A percentile compares a stretch with the other conserved stretches of the same genome.
Evolutionary conservation across 352 stramenopile genomes (phyloP).

Genomic region (Globisporangium takayamanum): DNA sequence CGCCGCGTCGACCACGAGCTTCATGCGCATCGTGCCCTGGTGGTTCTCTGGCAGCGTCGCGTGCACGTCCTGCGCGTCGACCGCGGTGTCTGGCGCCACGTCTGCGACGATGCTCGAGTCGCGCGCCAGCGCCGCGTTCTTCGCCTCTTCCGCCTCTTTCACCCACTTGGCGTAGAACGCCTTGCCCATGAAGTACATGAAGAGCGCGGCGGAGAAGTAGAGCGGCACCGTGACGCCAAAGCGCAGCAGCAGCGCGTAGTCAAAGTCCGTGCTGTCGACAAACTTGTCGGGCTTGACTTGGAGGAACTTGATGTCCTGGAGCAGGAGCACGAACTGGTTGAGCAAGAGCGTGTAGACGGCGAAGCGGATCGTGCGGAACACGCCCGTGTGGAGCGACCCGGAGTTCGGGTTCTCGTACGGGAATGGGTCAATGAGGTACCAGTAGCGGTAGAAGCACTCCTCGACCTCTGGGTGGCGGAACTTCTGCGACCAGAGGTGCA

Average conservation of each 20-base stretch:
- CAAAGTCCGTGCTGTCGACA: slow-evolving; percentile 46
- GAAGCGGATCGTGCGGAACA: slow-evolving; percentile 73
- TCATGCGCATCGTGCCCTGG: slow-evolving; percentile 24
- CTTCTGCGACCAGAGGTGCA: slow-evolving; percentile 59
- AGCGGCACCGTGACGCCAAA: slow-evolving; percentile 70
- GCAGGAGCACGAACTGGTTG: slow-evolving; percentile 63
- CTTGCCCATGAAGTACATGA: slow-evolving; percentile 76
- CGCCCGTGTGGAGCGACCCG: slow-evolving; percentile 57
- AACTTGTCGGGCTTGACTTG: slow-evolving; percentile 47
- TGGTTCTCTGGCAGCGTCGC: slow-evolving; percentile 7
- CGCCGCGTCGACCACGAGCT: slow-evolving; percentile 37
- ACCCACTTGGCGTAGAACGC: slow-evolving; percentile 70
- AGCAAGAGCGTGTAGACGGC: slow-evolving; percentile 62
- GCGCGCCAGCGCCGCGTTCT: slow-evolving; percentile 43
- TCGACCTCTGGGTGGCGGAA: slow-evolving; percentile 71
- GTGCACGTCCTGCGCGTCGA: slow-evolving; percentile 11
- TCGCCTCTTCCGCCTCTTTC: slow-evolving; percentile 51
- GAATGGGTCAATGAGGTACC: slow-evolving; percentile 84
- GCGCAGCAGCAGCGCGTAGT: slow-evolving; percentile 51
- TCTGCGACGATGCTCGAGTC: slow-evolving; percentile 27
- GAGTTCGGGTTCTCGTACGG: slow-evolving; percentile 81
- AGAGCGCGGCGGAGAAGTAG: slow-evolving; percentile 57
- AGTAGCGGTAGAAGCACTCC: slow-evolving; percentile 77
- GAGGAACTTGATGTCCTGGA: slow-evolving; percentile 80
- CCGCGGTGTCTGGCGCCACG: slow-evolving; percentile 11